phyloP scores from a whole-genome alignment of 2,329 filamentous ascomycete species.

The Fusarium nodosum region DNA sequence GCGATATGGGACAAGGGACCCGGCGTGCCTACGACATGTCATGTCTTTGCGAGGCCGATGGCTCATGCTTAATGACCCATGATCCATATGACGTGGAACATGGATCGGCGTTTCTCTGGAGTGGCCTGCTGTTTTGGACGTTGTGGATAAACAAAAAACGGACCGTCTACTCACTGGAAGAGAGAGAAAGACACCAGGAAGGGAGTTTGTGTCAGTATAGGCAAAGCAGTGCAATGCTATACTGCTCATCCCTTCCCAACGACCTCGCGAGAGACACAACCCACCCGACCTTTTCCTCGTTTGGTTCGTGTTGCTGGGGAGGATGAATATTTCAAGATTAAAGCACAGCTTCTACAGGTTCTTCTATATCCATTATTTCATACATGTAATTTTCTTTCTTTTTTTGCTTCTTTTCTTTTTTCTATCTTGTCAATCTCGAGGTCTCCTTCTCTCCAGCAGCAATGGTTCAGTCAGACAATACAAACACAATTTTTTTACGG shows the following conservation, averaged over 20 bases:
- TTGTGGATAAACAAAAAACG: constrained; percentile 48
- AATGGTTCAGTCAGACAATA: constrained; percentile 51
- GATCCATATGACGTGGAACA: constrained; percentile 44
- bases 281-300: constrained; percentile 42
- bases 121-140: constrained; percentile 45
- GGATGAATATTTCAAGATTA: constrained; percentile 49
- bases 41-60: constrained; percentile 42
- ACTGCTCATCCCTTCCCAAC: constrained; percentile 28
- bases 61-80: constrained; percentile 47
- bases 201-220: constrained; percentile 39
- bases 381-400: constrained; percentile 49
- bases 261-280: constrained; percentile 48
- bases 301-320: constrained; percentile 45
- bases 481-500: constrained; percentile 41
- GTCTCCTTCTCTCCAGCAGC: constrained; percentile 49
- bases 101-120: constrained; percentile 47
- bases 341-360: constrained; percentile 48
- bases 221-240: constrained; percentile 28
- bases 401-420: constrained; percentile 38
- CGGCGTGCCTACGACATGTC: constrained; percentile 34
- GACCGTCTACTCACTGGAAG: constrained; percentile 42
- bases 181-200: constrained; percentile 44
- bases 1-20: constrained; percentile 37
- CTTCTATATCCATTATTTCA: constrained; percentile 51
- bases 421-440: constrained; percentile 41